phyloP scores from a whole-genome alignment of 2,329 filamentous ascomycete species.

The Penicillium sp. region DNA sequence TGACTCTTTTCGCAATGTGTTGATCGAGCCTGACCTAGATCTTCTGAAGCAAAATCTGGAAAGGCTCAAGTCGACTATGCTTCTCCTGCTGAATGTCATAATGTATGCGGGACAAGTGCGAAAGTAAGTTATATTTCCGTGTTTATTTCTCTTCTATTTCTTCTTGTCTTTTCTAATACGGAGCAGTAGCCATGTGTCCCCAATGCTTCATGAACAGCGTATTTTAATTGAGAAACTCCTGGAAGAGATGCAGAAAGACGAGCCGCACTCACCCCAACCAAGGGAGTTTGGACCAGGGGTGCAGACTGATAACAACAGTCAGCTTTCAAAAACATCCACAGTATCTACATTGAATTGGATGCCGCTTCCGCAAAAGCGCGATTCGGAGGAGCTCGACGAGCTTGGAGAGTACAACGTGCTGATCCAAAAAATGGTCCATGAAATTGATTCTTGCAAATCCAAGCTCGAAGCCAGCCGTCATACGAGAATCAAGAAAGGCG shows the following conservation, averaged over 20 bases:
- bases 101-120: slow-evolving; percentile 32
- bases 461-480: neutral
- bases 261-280: too few species aligned
- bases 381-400: neutral
- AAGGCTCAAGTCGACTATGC: slow-evolving; percentile 32
- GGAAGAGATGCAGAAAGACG: too few species aligned
- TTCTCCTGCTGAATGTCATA: slow-evolving; percentile 28
- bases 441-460: neutral
- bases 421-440: neutral
- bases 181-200: neutral
- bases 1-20: slow-evolving; percentile 25
- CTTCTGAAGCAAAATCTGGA: slow-evolving; percentile 34
- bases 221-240: too few species aligned
- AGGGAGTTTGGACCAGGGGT: too few species aligned
- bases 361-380: neutral
- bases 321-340: neutral
- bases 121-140: too few species aligned
- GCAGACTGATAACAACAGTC: too few species aligned
- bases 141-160: neutral
- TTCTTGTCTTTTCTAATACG: neutral
- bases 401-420: neutral
- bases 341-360: neutral
- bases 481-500: neutral
- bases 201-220: too few species aligned
- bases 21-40: slow-evolving; percentile 30